Base-by-base conservation (phyloP, 140 eudicot species). In the Erigeron philadelphicus region DNA sequence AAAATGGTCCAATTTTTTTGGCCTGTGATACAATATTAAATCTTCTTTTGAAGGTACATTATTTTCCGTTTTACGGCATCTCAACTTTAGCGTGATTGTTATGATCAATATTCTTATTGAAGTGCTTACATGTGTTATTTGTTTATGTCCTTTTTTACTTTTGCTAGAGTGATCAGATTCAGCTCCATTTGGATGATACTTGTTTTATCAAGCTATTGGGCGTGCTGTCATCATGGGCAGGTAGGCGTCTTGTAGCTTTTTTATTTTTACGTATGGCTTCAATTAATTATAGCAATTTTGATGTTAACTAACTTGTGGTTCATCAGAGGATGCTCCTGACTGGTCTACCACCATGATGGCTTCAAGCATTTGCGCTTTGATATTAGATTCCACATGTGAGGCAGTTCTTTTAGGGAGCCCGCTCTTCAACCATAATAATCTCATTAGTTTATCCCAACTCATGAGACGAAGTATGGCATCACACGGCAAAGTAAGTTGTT, bases 11-110 rank as follows among this genome's bases (percentile, higher is more conserved):
- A 21, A 80, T 88, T 74, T 89, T 78, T 78, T 79, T 93, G 81
- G 98, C 98, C 19, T 93, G 96, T 71, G 98, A 93, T 81, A 89
- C 90, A 4, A 74, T 93, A 35, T 71, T 93, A 80, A 93, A 93
- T 82, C 64, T 88, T 72, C 84, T 93, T 64, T 72, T 89, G 72
- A 93, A 86, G 90, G 95, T 90, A 75, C 66, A 56, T 23, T 64
- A 41, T 25, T 59, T 44, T 31, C 65, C 43, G 42, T 46, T 11
- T 18, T 38, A 53, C 61, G 11, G 46, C 11, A 15, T 52, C 56
- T 16, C 43, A 72, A 5, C 38, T 41, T 8, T 19, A 42, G 40
- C 15, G 16, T 53, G 2, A 12, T 70, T 31, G 0, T 15, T 55
- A 5, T 41, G 19, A 44, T 72, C 35, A 21, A 59, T 21, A 4